phyloP scores from a whole-genome alignment of 306 rosid genomes.

The Astragalus membranaceus region DNA sequence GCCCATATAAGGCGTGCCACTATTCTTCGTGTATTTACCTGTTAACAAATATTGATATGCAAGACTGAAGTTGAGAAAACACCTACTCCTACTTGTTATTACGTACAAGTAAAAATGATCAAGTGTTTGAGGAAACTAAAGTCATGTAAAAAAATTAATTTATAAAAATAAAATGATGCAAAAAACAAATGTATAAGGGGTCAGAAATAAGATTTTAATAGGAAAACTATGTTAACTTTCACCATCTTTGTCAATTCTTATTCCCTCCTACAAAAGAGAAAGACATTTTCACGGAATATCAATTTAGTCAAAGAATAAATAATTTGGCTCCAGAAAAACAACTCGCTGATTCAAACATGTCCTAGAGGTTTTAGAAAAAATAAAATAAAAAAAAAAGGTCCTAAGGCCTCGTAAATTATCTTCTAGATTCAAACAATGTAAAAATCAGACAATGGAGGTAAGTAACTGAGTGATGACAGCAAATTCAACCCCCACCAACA shows the following conservation, averaged over 20 bases:
- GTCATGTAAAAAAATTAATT: not conserved
- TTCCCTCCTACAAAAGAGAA: not conserved
- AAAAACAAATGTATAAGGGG: not conserved
- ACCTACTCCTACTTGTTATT: not conserved
- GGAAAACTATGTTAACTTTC: not conserved
- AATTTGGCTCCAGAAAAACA: too few species aligned
- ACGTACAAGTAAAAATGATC: not conserved
- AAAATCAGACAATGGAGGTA: too few species aligned
- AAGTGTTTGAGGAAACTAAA: conserved; percentile 4
- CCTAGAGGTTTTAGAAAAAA: too few species aligned
- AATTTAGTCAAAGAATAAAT: too few species aligned
- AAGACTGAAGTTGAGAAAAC: conserved; percentile 6
- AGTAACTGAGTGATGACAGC: too few species aligned
- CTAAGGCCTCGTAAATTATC: too few species aligned
- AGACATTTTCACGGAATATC: not conserved
- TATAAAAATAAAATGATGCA: not conserved
- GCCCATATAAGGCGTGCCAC: conserved; percentile 92
- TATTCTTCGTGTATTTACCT: conserved; percentile 90
- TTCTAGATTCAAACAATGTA: too few species aligned
- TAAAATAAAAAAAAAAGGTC: too few species aligned
- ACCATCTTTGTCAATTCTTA: not conserved
- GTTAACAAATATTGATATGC: conserved; percentile 26
- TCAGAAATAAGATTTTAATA: not conserved
- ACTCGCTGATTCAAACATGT: too few species aligned
- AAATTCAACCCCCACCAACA: not conserved